phyloP scores from a whole-genome alignment of 2,329 filamentous ascomycete genomes.

The Penicillium occitanis region DNA sequence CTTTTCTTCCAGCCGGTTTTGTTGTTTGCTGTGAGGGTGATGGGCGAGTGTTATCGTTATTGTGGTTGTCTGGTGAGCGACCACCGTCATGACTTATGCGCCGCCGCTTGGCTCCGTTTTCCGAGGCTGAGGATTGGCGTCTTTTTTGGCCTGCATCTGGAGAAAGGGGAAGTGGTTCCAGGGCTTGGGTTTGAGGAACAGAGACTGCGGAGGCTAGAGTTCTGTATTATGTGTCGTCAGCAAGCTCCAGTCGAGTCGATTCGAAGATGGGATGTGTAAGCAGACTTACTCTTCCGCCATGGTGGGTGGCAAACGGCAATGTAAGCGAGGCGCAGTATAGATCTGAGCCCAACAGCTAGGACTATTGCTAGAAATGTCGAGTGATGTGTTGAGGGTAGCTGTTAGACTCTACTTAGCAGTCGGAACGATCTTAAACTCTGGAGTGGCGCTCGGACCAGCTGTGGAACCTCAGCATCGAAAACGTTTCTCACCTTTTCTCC shows the following conservation, averaged over 20 bases:
- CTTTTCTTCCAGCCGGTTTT: conserved; percentile 28
- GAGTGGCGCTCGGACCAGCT: conserved; percentile 21
- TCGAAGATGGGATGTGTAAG: neutral
- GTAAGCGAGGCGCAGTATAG: neutral
- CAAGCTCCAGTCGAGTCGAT: neutral
- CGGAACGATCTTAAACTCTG: neutral
- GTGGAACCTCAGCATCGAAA: conserved; percentile 10
- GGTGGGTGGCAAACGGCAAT: neutral
- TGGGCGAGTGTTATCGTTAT: conserved; percentile 1
- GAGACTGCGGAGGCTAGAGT: conserved; percentile 55
- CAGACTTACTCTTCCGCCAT: conserved; percentile 31
- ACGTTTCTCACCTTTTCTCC: conserved; percentile 5
- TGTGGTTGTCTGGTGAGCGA: conserved; percentile 21
- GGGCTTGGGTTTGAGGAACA: conserved; percentile 46
- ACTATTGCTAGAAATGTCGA: neutral
- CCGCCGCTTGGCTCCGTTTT: conserved; percentile 54
- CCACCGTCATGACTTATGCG: conserved; percentile 45
- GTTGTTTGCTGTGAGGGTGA: conserved; percentile 25
- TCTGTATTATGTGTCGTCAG: conserved; percentile 27
- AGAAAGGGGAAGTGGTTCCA: conserved; percentile 28
- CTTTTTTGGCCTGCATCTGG: conserved; percentile 48
- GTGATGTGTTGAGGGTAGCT: neutral
- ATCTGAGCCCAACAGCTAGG: neutral
- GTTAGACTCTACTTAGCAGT: neutral
- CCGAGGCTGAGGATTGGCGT: conserved; percentile 54